Percentiles rank a stretch among this genome's conserved stretches.
Evolutionary conservation across 352 stramenopile genomes (phyloP).

Genomic region (Phytophthora podocarpi): DNA sequence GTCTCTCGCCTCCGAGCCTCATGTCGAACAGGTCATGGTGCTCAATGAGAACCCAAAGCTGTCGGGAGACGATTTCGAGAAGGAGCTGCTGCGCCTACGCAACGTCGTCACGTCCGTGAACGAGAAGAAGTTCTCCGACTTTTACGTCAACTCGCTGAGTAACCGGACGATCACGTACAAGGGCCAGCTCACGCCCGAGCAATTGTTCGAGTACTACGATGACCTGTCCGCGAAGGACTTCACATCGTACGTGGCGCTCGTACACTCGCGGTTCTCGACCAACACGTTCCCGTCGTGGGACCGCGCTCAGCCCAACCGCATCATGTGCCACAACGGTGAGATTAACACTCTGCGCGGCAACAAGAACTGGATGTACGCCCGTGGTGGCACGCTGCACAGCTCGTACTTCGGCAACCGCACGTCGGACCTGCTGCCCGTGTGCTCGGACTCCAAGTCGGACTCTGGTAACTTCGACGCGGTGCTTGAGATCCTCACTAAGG

Average conservation of each 20-base stretch:
- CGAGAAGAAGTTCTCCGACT: slow-evolving; percentile 82
- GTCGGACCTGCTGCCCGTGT: slow-evolving; percentile 91
- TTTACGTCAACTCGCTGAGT: slow-evolving; percentile 96
- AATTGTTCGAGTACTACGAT: slow-evolving; percentile 82
- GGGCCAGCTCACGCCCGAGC: slow-evolving; percentile 96
- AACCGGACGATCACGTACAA: slow-evolving; percentile 98
- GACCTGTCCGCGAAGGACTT: slow-evolving; percentile 80
- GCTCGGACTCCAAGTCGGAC: slow-evolving; percentile 95
- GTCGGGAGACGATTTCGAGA: slow-evolving; percentile 91
- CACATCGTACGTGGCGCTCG: slow-evolving; percentile 92
- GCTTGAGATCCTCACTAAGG: slow-evolving; percentile 95
- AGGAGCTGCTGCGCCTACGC: slow-evolving; percentile 78
- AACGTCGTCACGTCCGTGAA: slow-evolving; percentile 63
- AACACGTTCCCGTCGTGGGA: slow-evolving; percentile 98
- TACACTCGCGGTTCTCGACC: slow-evolving; percentile 98
- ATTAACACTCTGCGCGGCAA: slow-evolving; percentile 98
- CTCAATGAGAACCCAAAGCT: slow-evolving; percentile 70
- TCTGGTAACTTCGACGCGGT: slow-evolving; percentile 97
- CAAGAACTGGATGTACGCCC: slow-evolving; percentile 97
- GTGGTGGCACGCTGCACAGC: slow-evolving; percentile 90
- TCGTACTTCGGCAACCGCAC: slow-evolving; percentile 94
- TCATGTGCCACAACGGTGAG: slow-evolving; percentile 99
- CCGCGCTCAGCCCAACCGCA: slow-evolving; percentile 95
- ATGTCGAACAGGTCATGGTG: slow-evolving; percentile 96
- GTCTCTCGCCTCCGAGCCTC: slow-evolving; percentile 92